Evolutionary conservation across 352 stramenopile genomes (phyloP).

Genomic region (Globisporangium nunn): DNA sequence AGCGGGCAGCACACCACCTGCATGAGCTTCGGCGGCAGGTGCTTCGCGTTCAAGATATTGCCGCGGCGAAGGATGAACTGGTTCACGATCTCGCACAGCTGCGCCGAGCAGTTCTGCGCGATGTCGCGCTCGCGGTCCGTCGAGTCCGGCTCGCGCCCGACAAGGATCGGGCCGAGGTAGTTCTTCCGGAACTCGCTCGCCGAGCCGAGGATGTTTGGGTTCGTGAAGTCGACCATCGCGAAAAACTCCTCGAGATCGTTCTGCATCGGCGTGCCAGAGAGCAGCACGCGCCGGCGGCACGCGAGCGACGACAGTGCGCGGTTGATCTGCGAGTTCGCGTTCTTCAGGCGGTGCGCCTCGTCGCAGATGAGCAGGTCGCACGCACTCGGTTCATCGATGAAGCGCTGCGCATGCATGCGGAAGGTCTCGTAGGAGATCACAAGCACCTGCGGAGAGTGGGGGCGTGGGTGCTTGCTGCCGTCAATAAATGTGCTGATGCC

Average conservation of each 20-base stretch:
- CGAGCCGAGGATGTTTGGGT: slow-evolving; percentile 74
- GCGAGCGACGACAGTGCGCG: slow-evolving; percentile 69
- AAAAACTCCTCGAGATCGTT: slow-evolving; percentile 99
- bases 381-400: slow-evolving; percentile 74
- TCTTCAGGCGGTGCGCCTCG: slow-evolving; percentile 98
- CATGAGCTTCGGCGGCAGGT: slow-evolving; percentile 97
- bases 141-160: slow-evolving; percentile 86
- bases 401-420: slow-evolving; percentile 88
- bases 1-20: slow-evolving; percentile 98
- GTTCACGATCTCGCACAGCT: slow-evolving; percentile 96
- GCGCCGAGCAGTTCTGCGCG: slow-evolving; percentile 86
- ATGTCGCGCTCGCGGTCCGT: slow-evolving; percentile 72
- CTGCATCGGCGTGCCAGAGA: slow-evolving; percentile 98
- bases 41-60: slow-evolving; percentile 98
- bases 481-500: slow-evolving; percentile 81
- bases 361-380: slow-evolving; percentile 98
- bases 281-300: slow-evolving; percentile 89
- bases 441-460: slow-evolving; percentile 60
- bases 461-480: slow-evolving; percentile 54
- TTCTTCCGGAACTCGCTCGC: slow-evolving; percentile 91
- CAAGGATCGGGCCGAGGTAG: slow-evolving; percentile 86
- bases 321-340: slow-evolving; percentile 93
- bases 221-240: slow-evolving; percentile 93
- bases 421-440: slow-evolving; percentile 92
- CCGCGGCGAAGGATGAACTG: slow-evolving; percentile 97